These are phyloP conservation scores for Auxenochlorella pyrenoidosa DNA, from an alignment of 139 green algal genomes.

Conservation along the genomic window DNA sequence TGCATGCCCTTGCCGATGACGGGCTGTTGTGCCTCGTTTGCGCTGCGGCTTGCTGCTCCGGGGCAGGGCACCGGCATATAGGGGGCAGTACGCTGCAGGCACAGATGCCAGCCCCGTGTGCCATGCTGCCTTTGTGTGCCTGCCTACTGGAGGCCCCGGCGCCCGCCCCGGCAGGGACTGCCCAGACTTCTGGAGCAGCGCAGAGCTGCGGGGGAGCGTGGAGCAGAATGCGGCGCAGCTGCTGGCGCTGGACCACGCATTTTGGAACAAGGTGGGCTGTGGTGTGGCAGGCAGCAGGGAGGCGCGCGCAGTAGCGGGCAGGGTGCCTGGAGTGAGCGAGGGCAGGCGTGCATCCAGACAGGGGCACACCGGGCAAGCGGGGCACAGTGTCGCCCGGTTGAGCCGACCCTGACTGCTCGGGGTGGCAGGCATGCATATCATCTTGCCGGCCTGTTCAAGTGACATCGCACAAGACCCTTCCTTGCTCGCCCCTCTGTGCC, in stretches of 20 bases:
- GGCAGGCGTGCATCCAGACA: background rate
- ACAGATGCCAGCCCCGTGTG: background rate
- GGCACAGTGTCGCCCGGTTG: no score
- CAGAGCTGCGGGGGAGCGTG: slow-evolving; percentile 42
- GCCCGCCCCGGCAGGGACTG: slow-evolving; percentile 4
- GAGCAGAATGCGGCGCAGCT: slow-evolving; percentile 39
- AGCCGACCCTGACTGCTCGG: no score
- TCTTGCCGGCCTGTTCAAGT: no score
- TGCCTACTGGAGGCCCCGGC: background rate
- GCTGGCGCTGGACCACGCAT: slow-evolving; percentile 48
- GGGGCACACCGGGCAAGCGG: background rate
- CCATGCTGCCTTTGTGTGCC: background rate
- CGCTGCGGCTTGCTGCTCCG: no score
- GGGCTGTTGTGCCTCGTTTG: no score
- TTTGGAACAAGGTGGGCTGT: slow-evolving; percentile 46
- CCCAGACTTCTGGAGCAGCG: slow-evolving; percentile 58
- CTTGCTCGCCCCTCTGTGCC: background rate
- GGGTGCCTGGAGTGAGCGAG: background rate
- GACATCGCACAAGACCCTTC: no score
- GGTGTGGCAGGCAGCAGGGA: background rate
- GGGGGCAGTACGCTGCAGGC: no score
- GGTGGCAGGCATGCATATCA: no score
- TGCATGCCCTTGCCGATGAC: no score
- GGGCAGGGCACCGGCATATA: no score
- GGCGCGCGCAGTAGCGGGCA: background rate